These are phyloP conservation scores for Rhipidocladum racemiflorum DNA, from an alignment of 176 grass and related monocot genomes.

Conservation along the genomic window DNA sequence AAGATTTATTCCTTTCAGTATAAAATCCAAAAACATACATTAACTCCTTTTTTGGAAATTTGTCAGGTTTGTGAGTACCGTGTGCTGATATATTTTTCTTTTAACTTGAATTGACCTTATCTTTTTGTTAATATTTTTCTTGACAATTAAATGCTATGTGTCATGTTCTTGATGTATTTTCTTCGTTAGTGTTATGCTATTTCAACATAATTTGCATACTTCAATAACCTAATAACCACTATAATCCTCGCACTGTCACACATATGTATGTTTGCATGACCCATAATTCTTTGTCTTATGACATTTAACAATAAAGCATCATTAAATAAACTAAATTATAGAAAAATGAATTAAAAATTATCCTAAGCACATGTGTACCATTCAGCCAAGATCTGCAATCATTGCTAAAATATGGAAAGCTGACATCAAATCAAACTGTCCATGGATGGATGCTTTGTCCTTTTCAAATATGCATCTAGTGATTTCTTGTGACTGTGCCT, in stretches of 20 bases:
- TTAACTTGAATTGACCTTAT: neutral
- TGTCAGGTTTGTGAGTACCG: neutral
- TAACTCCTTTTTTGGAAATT: neutral
- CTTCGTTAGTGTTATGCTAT: neutral
- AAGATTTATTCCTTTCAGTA: neutral
- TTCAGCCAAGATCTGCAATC: neutral
- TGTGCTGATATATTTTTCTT: neutral
- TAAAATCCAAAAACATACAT: neutral
- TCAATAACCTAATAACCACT: neutral
- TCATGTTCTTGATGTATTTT: neutral
- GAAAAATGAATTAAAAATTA: neutral
- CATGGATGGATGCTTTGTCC: neutral
- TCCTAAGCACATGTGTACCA: neutral
- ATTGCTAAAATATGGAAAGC: neutral
- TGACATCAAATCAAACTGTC: neutral
- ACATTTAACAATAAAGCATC: neutral
- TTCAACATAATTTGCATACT: neutral
- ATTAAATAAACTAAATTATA: neutral
- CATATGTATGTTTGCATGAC: neutral
- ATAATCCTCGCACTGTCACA: neutral
- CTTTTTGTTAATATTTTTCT: neutral
- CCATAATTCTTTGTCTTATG: neutral
- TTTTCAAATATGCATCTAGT: neutral
- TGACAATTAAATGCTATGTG: neutral
- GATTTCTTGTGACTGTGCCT: conserved; percentile 1